These are phyloP conservation scores for Scutellaria galericulata DNA, from an alignment of 257 asterid species.

Conservation along the genomic window DNA sequence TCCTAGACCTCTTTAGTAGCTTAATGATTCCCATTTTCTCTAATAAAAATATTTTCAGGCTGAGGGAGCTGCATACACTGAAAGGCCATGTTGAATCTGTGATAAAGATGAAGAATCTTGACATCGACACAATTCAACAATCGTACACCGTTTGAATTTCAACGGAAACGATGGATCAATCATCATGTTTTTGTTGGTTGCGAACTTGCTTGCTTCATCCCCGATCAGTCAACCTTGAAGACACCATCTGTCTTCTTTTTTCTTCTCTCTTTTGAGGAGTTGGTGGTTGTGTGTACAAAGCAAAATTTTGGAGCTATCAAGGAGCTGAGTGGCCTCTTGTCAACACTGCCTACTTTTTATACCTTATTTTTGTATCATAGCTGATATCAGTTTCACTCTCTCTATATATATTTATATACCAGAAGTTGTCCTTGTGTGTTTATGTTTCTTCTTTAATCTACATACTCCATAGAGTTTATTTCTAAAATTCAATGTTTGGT, in stretches of 20 bases:
- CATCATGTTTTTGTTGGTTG: not conserved
- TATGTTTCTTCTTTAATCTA: no score
- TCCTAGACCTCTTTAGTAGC: not conserved
- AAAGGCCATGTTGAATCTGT: conserved; percentile 73
- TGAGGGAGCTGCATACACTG: conserved; percentile 59
- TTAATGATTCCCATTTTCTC: not conserved
- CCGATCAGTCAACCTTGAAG: conserved; percentile 13
- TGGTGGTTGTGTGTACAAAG: not conserved
- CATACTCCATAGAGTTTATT: no score
- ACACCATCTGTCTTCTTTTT: not conserved
- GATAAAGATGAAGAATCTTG: conserved; percentile 73
- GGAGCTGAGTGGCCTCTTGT: not conserved
- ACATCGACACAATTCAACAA: conserved; percentile 68
- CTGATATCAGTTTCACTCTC: no score
- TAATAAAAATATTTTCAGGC: conserved; percentile 37
- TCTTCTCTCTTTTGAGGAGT: not conserved
- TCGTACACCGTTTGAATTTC: conserved; percentile 64
- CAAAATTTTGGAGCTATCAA: conserved; percentile 22
- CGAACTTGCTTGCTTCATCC: not conserved
- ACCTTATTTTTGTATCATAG: conserved; percentile 28
- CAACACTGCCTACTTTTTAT: not conserved
- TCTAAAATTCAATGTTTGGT: no score
- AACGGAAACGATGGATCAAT: not conserved
- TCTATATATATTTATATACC: no score
- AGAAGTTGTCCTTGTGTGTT: no score